Conservation (phyloP, 2,329 filamentous ascomycete species). For the Diaporthe sp. region DNA sequence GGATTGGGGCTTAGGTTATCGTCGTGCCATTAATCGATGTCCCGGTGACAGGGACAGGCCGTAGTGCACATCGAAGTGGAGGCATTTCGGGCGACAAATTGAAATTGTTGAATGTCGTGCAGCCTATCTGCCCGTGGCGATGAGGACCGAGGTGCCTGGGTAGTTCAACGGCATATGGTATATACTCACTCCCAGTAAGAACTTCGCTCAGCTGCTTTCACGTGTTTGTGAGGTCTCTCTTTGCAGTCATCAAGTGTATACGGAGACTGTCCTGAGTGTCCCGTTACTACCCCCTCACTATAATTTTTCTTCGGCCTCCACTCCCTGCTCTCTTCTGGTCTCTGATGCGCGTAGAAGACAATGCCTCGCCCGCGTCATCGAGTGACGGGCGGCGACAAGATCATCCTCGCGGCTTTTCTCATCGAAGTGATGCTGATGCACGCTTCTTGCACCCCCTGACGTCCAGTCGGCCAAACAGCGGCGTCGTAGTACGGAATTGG, state of each 20-base stretch:
- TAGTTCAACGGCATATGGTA: background rate
- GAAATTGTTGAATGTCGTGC: background rate
- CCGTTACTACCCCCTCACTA: background rate
- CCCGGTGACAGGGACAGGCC: conserved; percentile 2
- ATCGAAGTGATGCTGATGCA: background rate
- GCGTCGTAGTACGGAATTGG: background rate
- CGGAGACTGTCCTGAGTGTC: background rate
- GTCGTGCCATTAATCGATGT: background rate
- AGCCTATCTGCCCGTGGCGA: background rate
- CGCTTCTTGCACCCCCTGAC: background rate
- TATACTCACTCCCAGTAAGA: background rate
- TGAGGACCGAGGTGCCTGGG: background rate
- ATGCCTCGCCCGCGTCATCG: background rate
- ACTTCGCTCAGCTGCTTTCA: background rate
- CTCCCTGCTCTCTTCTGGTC: background rate
- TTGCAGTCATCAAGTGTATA: background rate
- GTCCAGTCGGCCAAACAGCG: background rate
- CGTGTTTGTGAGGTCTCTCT: background rate
- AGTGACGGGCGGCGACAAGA: background rate
- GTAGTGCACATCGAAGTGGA: background rate
- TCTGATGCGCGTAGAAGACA: background rate
- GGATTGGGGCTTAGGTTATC: conserved; percentile 5
- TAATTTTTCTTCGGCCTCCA: background rate
- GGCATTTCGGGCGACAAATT: background rate
- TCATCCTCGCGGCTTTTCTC: background rate